Evolutionary conservation across 2,329 filamentous ascomycete species (phyloP), one percentile per base, ranked within the genome.

Genomic region (Diaporthe sp.): DNA sequence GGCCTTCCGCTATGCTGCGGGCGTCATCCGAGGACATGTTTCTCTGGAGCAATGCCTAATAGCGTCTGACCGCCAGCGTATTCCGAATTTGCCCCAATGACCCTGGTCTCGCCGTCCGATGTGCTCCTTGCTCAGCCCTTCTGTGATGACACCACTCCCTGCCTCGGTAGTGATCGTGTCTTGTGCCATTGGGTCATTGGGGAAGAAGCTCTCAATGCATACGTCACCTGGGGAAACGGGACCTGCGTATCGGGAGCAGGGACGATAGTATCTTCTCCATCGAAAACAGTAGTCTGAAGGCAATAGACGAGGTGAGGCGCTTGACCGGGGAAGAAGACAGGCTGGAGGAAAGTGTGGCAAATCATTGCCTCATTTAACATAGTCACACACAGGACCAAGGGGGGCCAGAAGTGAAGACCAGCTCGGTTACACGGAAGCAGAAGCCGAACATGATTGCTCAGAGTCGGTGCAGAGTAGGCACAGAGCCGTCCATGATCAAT

Each of bases 341-440:
- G 39, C 59, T 63, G 59, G 59, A 50, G 19, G 27, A n/a, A 12
- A 32, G 59, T 35, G 61, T 68, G 63, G 63, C 47, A 68, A 68
- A 68, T 68, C 63, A 68, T 68, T 68, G 32, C 63, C 63, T 68
- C 63, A 53, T 68, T 53, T 68, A 68, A 50, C 47, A 15, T 22
- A 37, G 63, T 68, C 63, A 25, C 63, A 68, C 63, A 68, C 63
- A 68, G 47, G 47, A 53, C 59, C 59, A 65, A 47, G 59, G 59
- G 59, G 59, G 59, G 59, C 39, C 63, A 39, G 47, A 39, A 68
- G 32, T 66, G 32, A 68, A 15, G 47, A 39, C 63, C 47, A 53
- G 63, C 47, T 53, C 63, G 63, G 63, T 68, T 39, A 53, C 63
- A 68, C 63, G 47, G 63, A 68, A 68, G 63, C 63, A 39, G 47